Conservation (phyloP, 768 basidiomycete genomes). For the Cyclocybe cylindracea region DNA sequence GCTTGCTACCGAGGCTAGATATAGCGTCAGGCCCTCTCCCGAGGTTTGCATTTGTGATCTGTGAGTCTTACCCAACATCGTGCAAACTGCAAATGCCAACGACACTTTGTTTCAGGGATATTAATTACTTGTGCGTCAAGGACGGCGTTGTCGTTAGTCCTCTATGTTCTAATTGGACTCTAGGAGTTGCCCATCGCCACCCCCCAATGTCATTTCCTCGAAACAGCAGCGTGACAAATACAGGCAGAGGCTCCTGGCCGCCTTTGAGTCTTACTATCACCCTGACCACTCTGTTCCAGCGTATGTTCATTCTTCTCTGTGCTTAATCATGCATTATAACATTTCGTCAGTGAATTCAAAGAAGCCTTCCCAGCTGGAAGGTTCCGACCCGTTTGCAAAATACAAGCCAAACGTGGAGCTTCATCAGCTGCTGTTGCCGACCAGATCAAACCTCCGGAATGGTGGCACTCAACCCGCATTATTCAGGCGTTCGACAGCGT, state of each 20-base stretch:
- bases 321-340: neutral
- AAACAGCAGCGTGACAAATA: conserved; percentile 85
- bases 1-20: conserved; percentile 81
- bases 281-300: conserved; percentile 85
- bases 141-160: neutral
- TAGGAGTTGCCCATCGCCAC: conserved; percentile 80
- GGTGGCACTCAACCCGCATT: conserved; percentile 93
- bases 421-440: conserved; percentile 85
- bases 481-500: conserved; percentile 90
- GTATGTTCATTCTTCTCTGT: conserved; percentile 29
- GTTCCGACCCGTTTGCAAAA: conserved; percentile 89
- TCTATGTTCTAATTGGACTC: conserved; percentile 11
- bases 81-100: conserved; percentile 1
- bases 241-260: conserved; percentile 68
- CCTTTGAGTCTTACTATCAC: conserved; percentile 86
- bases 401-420: conserved; percentile 80
- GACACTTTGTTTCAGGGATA: conserved; percentile 52
- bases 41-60: conserved; percentile 90
- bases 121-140: conserved; percentile 68
- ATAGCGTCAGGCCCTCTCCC: conserved; percentile 69
- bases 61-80: conserved; percentile 41
- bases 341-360: conserved; percentile 75
- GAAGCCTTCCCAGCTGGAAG: conserved; percentile 92
- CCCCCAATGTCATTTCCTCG: conserved; percentile 68
- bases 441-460: conserved; percentile 85